Evolutionary conservation across 2,329 filamentous ascomycete species (phyloP), one percentile per base, ranked within the genome.

Genomic region (Botrytis galanthina): DNA sequence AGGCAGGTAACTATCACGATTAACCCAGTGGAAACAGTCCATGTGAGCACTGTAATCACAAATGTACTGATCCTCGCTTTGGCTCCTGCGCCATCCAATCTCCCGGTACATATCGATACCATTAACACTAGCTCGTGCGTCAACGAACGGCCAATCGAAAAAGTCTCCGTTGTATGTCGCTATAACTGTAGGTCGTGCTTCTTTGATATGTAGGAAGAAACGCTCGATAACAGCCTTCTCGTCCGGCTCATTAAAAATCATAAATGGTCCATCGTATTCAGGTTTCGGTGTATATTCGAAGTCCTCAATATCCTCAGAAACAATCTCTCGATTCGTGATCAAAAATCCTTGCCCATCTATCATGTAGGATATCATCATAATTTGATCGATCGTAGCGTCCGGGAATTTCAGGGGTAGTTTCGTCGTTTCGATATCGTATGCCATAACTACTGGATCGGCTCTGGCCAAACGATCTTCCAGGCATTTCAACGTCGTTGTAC

Each of bases 301-400:
- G 81, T 99, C 96, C 73, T 91, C 88, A 81, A 99, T 99, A 80
- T 99, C 95, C 82, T 99, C 95, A 0, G 95, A 97, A 16, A 99
- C 94, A 75, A 99, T 97, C 81, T 98, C 95, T 79, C 97, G 90
- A 81, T 99, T 99, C 8, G 96, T 99, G 82, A 99, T 98, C 51
- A 99, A 86, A 79, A 98, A 99, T 7, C 96, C 96, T 83, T 97
- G 95, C 0, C 96, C 97, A 79, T 99, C 96, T 79, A 99, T 98
- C 97, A 99, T 99, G 85, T 99, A 99, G 46, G 97, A 99, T 82
- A 99, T 95, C 96, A 99, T 99, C 95, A 99, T 99, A 80, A 99
- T 92, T 82, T 97, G 95, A 83, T 99, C 96, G 76, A 97, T 91
- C 6, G 94, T 89, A 2, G 96, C 91, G 81, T 99, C 97, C 39